Evolutionary conservation across 305 asterid genomes (phyloP).

Genomic region (Salvia sclarea): DNA sequence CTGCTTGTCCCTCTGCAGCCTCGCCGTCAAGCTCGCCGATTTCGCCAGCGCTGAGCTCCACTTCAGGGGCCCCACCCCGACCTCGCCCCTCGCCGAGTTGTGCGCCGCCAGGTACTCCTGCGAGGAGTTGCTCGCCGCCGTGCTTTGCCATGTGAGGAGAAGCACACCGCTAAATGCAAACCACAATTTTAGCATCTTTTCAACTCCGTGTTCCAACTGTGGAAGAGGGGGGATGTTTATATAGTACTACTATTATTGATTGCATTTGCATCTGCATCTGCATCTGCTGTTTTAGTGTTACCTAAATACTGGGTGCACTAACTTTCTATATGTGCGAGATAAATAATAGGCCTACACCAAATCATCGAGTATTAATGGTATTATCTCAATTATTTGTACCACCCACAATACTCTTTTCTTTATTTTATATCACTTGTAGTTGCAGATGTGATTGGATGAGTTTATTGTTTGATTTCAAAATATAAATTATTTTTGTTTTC

Average conservation of each 20-base stretch:
- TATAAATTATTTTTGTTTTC: too few relatives aligned
- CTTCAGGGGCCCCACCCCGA: conserved; percentile 72
- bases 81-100: conserved; percentile 70
- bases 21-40: conserved; percentile 59
- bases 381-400: too few relatives aligned
- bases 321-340: too few relatives aligned
- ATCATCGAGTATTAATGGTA: too few relatives aligned
- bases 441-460: too few relatives aligned
- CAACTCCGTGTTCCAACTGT: not conserved
- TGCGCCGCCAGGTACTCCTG: conserved; percentile 61
- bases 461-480: too few relatives aligned
- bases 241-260: not conserved
- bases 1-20: conserved; percentile 67
- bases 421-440: too few relatives aligned
- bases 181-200: conserved; percentile 23
- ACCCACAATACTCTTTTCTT: too few relatives aligned
- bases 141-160: conserved; percentile 31
- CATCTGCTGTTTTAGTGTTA: too few relatives aligned
- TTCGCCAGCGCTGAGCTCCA: conserved; percentile 72
- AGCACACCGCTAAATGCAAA: conserved; percentile 35
- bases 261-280: too few relatives aligned
- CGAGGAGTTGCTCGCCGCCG: conserved; percentile 30
- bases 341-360: too few relatives aligned
- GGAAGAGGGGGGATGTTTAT: not conserved
- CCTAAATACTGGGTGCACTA: too few relatives aligned